Conservation (phyloP, 1,284 basidiomycete genomes). For the Tranzscheliella williamsii region DNA sequence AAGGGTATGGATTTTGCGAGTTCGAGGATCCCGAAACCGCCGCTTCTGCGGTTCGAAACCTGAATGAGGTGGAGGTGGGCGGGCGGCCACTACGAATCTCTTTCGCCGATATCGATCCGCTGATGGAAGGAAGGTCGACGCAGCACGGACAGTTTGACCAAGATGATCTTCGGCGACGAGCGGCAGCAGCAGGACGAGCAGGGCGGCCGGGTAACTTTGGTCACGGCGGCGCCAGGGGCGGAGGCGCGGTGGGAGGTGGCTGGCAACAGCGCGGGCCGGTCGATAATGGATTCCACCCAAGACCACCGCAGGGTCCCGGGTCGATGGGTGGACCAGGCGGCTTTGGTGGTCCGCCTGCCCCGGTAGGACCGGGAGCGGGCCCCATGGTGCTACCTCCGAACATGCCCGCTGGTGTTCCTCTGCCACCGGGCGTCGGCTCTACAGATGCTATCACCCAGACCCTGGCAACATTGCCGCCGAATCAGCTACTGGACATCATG, state of each 20-base stretch:
- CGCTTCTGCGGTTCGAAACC: slow-evolving; percentile 78
- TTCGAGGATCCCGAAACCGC: slow-evolving; percentile 94
- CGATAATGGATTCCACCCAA: slow-evolving; percentile 21
- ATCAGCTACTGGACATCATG: slow-evolving; percentile 89
- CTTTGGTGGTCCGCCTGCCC: slow-evolving; percentile 11
- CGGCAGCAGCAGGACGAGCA: slow-evolving; percentile 25
- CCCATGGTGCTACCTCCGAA: slow-evolving; percentile 66
- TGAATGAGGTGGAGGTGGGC: slow-evolving; percentile 77
- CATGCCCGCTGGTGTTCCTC: slow-evolving; percentile 76
- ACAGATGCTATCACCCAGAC: slow-evolving; percentile 86
- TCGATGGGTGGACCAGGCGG: slow-evolving; percentile 12
- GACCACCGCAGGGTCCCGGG: slow-evolving; percentile 8
- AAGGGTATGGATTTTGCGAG: slow-evolving; percentile 97
- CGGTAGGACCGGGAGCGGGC: slow-evolving; percentile 4
- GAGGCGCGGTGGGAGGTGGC: slow-evolving; percentile 8
- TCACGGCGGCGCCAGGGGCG: slow-evolving; percentile 16
- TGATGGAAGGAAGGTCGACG: slow-evolving; percentile 53
- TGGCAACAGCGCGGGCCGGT: slow-evolving; percentile 19
- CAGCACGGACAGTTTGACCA: slow-evolving; percentile 49
- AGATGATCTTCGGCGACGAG: slow-evolving; percentile 29
- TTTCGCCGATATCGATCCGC: slow-evolving; percentile 65
- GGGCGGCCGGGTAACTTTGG: slow-evolving; percentile 37
- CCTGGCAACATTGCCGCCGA: slow-evolving; percentile 79
- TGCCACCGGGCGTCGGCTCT: slow-evolving; percentile 75
- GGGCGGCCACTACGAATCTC: slow-evolving; percentile 83